Base-by-base conservation (phyloP, 192 early-diverging fungal species). In the Phycomyces blakesleeanus region DNA sequence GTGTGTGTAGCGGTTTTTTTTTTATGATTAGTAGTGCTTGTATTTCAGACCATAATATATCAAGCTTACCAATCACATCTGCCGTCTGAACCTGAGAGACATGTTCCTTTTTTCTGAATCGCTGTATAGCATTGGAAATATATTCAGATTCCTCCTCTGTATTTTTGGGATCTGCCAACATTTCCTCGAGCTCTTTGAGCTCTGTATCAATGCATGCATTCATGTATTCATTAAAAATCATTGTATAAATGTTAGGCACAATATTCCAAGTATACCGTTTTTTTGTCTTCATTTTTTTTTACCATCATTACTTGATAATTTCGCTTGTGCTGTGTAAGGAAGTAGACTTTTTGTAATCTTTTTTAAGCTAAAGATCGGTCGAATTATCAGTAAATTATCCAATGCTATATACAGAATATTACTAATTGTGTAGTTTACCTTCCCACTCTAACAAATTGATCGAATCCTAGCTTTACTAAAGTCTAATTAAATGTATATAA, bases 121-220 rank as follows among this genome's bases (percentile, higher is more conserved):
- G 71, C 51, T 71, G 70, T 22, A 89, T 69, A 3, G 87, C 76
- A 5, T 67, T 64, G 51, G 83, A 72, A 16, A 89, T 76, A 59
- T 63, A 72, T 0, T 66, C 64, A 3, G 55, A 52, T n/a, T 79
- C 82, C 18, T 66, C 53, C 14, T 68, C 61, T 7, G 79, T 75
- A n/a, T 83, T 61, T 16, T 67, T 64, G 2, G 74, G 74, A 11
- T 81, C 79, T 21, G 88, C 80, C 3, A 95, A 75, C 80, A 93
- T 90, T 11, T 76, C 52, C 57, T 90, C 85, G 0, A 95, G 80
- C 47, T 94, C 92, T 38, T 90, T 88, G 50, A 91, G 67, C 57
- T 95, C 91, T 74, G 84, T 69, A 11, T 62, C 37, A 0, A 57
- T 34, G 56, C 1, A 15, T 51, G 38, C 42, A 41, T 26, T 40